Base-by-base conservation (phyloP, 305 asterid genomes). In the Fraxinus platypoda region DNA sequence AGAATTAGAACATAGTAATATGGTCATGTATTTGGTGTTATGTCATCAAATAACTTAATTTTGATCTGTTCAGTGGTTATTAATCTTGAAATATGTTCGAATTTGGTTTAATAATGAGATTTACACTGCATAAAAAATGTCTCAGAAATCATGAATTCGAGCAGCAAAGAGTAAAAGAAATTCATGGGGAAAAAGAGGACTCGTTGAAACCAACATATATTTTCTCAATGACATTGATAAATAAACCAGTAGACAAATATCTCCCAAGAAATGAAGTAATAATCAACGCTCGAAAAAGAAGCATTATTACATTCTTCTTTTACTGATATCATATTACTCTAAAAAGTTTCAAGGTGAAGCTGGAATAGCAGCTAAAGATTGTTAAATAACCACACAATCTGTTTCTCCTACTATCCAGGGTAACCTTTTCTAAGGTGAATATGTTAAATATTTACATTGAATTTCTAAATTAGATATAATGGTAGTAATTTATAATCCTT, bases 401-500 rank as follows among this genome's bases (percentile, higher is more conserved):
- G 74, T 79, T 26, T 75, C 79, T 81, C 86, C 91, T 90, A 86
- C 75, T 90, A 90, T 91, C 87, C 91, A 92, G 92, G 88, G 74
- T 7, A 59, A 59, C 83, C 74, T 6, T 81, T 68, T 80, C 91
- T 81, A 88, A 83, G 82, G 90, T 73, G 79, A 76, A 80, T 72
- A 85, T 83, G 90, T 87, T 83, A 88, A 68, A 31, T 92, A 52
- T 52, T 85, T 91, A 93, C 94, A 95, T 75, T 76, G 84, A 87
- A 79, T 81, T 84, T 79, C 33, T 83, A 81, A 79, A 70, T 80
- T 80, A 78, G 78, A 76, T 88, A 85, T 82, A 84, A 76, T 21
- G 34, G 35, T 30, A 21, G 26, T 19, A 59, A 59, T 19, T 21
- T 19, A 8, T 59, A 33, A 78, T 33, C 70, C 46, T 77, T n/a